phyloP scores from a whole-genome alignment of 257 asterid genomes.

The Primulina huaijiensis region DNA sequence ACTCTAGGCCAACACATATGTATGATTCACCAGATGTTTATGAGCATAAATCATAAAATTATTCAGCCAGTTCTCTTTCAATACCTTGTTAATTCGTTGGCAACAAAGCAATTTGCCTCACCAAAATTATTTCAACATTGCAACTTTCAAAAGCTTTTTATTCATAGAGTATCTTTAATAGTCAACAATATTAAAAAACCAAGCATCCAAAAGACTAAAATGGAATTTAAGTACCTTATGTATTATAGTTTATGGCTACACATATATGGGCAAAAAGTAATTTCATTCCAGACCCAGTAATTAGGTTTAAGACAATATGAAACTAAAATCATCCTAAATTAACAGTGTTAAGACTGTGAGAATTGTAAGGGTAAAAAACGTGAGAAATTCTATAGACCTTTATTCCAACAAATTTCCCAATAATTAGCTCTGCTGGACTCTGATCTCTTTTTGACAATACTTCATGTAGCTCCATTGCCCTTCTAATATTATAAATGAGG shows the following conservation, averaged over 20 bases:
- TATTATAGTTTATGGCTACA: background rate
- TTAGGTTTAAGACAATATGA: conserved; percentile 8
- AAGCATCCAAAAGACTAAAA: background rate
- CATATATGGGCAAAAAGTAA: background rate
- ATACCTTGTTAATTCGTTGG: conserved; percentile 18
- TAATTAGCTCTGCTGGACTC: conserved; percentile 61
- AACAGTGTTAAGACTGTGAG: background rate
- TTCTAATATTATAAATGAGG: conserved; percentile 49
- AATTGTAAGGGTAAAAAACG: background rate
- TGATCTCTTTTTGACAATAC: conserved; percentile 47
- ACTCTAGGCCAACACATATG: conserved; percentile 3
- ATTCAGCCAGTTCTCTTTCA: background rate
- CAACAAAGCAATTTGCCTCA: background rate
- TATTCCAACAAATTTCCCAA: conserved; percentile 81
- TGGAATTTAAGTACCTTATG: background rate
- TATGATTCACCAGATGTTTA: background rate
- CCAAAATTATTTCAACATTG: background rate
- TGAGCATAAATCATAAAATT: conserved; percentile 1
- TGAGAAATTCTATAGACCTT: conserved; percentile 46
- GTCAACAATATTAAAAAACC: too few relatives aligned
- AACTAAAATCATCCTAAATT: background rate
- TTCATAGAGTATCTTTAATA: background rate
- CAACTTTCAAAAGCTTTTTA: background rate
- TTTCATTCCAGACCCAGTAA: conserved; percentile 5
- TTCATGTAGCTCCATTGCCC: conserved; percentile 55